Conservation (phyloP, 345 rosid species). For the Rhodamnia argentea region DNA sequence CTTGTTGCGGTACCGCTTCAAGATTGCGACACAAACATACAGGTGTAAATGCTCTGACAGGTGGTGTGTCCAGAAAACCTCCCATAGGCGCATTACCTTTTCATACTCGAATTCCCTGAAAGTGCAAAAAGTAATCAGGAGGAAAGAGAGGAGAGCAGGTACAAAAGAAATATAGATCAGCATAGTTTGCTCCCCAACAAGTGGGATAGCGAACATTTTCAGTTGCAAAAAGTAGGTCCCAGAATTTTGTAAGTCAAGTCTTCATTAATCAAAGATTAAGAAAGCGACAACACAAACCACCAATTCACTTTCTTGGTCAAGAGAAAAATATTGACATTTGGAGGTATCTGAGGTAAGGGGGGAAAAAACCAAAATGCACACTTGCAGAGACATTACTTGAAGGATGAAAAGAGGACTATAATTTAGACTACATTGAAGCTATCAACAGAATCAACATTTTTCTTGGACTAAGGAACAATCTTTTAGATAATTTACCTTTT, state of each 20-base stretch:
- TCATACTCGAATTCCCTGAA: slow-evolving; percentile 82
- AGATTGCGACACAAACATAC: slow-evolving; percentile 73
- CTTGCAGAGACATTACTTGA: background rate
- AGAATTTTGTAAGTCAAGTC: background rate
- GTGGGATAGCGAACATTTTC: background rate
- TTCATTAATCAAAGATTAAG: background rate
- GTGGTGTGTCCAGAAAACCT: slow-evolving; percentile 89
- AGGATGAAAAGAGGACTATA: background rate
- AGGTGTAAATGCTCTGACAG: slow-evolving; percentile 84
- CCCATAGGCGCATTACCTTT: slow-evolving; percentile 80
- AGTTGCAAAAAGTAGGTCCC: background rate
- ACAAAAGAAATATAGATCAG: background rate
- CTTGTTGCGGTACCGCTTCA: slow-evolving; percentile 80
- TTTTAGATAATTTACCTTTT: slow-evolving; percentile 53
- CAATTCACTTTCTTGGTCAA: background rate
- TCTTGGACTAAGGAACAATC: background rate
- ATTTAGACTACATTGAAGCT: background rate
- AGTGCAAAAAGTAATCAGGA: background rate
- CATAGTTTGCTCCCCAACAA: background rate
- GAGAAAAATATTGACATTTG: background rate
- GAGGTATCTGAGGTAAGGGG: background rate
- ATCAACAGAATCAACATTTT: background rate
- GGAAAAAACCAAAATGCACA: background rate
- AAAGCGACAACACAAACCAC: background rate
- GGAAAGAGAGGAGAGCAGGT: background rate